Evolutionary conservation across 2,329 filamentous ascomycete genomes (phyloP), one percentile per base, ranked within the genome.

Genomic region (Fusarium longipes): DNA sequence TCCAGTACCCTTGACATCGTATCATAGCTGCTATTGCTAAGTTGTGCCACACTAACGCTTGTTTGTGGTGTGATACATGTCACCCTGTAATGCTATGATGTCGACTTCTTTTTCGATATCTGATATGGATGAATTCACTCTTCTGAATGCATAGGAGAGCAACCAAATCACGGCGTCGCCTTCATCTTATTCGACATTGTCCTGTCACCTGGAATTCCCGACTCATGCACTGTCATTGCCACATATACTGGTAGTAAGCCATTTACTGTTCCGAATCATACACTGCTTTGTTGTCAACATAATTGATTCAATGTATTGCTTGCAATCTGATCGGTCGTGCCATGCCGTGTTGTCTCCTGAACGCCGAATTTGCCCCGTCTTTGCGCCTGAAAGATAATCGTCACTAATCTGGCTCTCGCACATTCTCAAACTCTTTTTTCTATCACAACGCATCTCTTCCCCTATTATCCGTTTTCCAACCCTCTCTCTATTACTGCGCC

Each of bases 301-400:
- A 8, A 30, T 45, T 53, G 39, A 32, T 27, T 55, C 24, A 39
- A 51, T 53, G 36, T 59, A 52, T 35, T 54, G 45, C n/a, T 47
- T 63, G 29, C 44, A 54, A 68, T 62, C 47, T 66, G 35, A 59
- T 63, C 44, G 42, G 55, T 56, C 47, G 54, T 52, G 22, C 35
- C 42, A 24, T 44, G 35, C 49, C 56, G 25, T 57, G 8, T 29
- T 24, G 32, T 55, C 63, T 57, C 66, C 59, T 64, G 29, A 73
- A 73, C 71, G 63, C 70, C 71, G 62, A 73, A 55, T 71, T 54
- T 65, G 71, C 33, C 55, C 68, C 62, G 56, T 53, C 27, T 43
- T 57, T 69, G 52, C 55, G 43, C 67, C 48, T 45, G n/a, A 20
- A 58, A 50, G 18, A 20, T 50, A 25, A 36, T 25, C 45, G 11